These are phyloP conservation scores for Saccharomycopsis olivae DNA, from an alignment of 805 yeast genomes.

Conservation along the genomic window DNA sequence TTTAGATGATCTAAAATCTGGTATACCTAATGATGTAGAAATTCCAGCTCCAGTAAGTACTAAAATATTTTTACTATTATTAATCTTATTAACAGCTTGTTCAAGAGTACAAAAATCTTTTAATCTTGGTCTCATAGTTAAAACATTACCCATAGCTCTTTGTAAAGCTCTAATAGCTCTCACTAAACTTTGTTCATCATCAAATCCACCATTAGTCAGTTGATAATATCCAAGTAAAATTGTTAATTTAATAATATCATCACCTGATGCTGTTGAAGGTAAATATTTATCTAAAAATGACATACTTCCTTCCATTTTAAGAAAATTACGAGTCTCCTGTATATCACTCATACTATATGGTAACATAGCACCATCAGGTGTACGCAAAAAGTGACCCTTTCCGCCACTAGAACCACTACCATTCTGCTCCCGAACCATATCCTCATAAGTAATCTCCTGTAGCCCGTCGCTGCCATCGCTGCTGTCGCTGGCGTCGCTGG, in stretches of 20 bases:
- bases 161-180: slow-evolving; percentile 43
- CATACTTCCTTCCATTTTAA: slow-evolving; percentile 51
- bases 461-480: neutral
- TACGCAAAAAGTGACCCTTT: neutral
- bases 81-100: slow-evolving; percentile 43
- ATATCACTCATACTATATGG: slow-evolving; percentile 34
- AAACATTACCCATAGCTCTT: slow-evolving; percentile 54
- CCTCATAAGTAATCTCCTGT: slow-evolving; percentile 6
- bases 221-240: slow-evolving; percentile 50
- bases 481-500: too few relatives aligned
- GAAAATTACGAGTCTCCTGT: slow-evolving; percentile 36
- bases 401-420: neutral
- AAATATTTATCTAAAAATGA: slow-evolving; percentile 51
- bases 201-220: neutral
- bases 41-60: slow-evolving; percentile 92
- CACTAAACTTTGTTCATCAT: slow-evolving; percentile 34
- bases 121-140: slow-evolving; percentile 44
- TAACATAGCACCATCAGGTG: too few relatives aligned
- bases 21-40: slow-evolving; percentile 81
- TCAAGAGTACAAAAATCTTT: slow-evolving; percentile 46
- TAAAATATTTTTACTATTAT: slow-evolving; percentile 48
- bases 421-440: neutral
- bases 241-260: slow-evolving; percentile 46
- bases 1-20: slow-evolving; percentile 82
- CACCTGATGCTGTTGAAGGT: slow-evolving; percentile 48